Conservation (phyloP, 1,284 basidiomycete species). For the Entoloma clypeatum region DNA sequence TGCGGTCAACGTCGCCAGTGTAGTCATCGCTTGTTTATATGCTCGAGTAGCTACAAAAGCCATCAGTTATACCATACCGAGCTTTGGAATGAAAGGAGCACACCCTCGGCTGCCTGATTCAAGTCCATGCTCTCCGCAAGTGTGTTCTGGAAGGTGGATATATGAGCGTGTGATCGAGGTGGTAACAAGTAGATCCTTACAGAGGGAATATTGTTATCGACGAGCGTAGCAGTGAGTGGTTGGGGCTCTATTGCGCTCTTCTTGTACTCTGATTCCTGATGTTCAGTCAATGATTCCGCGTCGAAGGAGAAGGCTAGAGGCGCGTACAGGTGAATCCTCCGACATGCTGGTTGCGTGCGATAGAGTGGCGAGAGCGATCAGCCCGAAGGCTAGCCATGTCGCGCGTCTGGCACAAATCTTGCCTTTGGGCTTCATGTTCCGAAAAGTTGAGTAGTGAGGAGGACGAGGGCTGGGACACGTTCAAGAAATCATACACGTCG, state of each 20-base stretch:
- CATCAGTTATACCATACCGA: constrained; percentile 1
- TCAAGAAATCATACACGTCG: too few relatives aligned
- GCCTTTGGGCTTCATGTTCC: constrained; percentile 26
- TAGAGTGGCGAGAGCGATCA: constrained; percentile 44
- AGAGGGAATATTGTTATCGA: too few relatives aligned
- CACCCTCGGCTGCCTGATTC: constrained; percentile 50
- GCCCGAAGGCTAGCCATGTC: constrained; percentile 55
- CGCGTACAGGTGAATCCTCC: constrained; percentile 20
- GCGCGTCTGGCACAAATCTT: constrained; percentile 50
- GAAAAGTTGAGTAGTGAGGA: background rate
- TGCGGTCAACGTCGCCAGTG: constrained; percentile 57
- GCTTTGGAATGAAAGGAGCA: constrained; percentile 1
- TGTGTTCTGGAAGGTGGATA: constrained; percentile 7
- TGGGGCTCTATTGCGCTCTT: too few relatives aligned
- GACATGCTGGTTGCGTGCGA: constrained; percentile 28
- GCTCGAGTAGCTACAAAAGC: constrained; percentile 53
- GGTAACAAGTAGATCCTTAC: background rate
- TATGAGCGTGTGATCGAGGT: background rate
- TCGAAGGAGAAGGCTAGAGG: constrained; percentile 2
- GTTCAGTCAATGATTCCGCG: too few relatives aligned
- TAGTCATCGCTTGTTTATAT: constrained; percentile 66
- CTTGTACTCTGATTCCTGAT: too few relatives aligned
- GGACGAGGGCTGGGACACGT: constrained; percentile 7
- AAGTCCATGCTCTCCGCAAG: constrained; percentile 27
- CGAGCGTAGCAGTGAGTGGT: too few relatives aligned